phyloP scores from a whole-genome alignment of 257 asterid species.

The Phtheirospermum japonicum region DNA sequence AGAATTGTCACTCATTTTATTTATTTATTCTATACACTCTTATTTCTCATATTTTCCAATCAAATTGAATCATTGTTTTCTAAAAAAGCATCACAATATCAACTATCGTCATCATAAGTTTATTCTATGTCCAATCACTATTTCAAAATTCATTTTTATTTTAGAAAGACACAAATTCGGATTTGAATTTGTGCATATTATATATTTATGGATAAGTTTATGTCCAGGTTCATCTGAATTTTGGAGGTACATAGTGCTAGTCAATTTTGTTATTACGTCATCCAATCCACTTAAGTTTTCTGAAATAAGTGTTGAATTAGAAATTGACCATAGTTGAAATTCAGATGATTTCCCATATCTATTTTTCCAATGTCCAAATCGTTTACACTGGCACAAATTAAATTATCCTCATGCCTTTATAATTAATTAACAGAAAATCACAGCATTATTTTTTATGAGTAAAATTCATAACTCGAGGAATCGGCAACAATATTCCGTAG shows the following conservation, averaged over 20 bases:
- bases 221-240: not conserved
- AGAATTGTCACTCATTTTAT: too few species aligned
- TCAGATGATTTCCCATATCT: not conserved
- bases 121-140: too few species aligned
- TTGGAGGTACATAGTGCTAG: constrained; percentile 8
- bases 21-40: too few species aligned
- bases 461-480: constrained; percentile 71
- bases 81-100: too few species aligned
- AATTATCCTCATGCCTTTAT: not conserved
- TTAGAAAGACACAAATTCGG: too few species aligned
- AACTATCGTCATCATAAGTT: too few species aligned
- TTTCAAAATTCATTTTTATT: too few species aligned
- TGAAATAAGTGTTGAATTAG: not conserved
- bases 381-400: constrained; percentile 4
- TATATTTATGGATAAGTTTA: too few species aligned
- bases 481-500: constrained; percentile 68
- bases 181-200: too few species aligned
- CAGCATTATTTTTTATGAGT: constrained; percentile 39
- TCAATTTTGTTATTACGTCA: constrained; percentile 11
- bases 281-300: not conserved
- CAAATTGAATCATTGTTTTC: too few species aligned
- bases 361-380: not conserved
- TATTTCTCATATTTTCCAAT: too few species aligned
- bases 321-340: not conserved
- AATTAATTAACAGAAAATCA: not conserved